A percentile compares a stretch with the other conserved stretches of the same genome.
Evolutionary conservation across 768 basidiomycete genomes (phyloP).

Genomic region (Hirschioporus abietinus): DNA sequence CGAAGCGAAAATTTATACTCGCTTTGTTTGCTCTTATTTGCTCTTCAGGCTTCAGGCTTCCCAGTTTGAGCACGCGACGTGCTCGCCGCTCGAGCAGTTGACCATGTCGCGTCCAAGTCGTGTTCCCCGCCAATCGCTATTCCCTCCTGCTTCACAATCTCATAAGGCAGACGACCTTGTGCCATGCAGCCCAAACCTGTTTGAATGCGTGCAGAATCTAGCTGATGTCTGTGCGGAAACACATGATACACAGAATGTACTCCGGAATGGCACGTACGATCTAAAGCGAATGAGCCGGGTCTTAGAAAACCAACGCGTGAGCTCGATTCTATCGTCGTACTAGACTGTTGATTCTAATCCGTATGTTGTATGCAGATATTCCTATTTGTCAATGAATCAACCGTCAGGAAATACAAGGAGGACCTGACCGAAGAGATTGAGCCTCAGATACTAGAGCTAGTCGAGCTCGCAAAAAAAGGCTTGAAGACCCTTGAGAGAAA

Average conservation of each 20-base stretch:
- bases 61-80: not conserved
- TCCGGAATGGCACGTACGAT: constrained; percentile 67
- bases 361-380: not conserved
- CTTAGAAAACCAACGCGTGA: constrained; percentile 61
- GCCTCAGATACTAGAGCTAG: constrained; percentile 71
- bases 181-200: constrained; percentile 64
- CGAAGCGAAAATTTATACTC: constrained; percentile 19
- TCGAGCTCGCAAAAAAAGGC: constrained; percentile 66
- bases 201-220: constrained; percentile 72
- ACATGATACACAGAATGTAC: constrained; percentile 60
- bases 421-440: constrained; percentile 77
- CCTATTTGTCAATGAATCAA: constrained; percentile 52
- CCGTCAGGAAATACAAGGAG: constrained; percentile 67
- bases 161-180: constrained; percentile 60
- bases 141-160: constrained; percentile 59
- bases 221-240: constrained; percentile 80
- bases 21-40: not conserved
- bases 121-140: constrained; percentile 28
- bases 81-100: not conserved
- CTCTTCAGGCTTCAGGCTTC: not conserved
- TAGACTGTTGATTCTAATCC: not conserved
- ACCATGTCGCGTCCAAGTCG: not conserved
- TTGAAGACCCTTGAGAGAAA: constrained; percentile 56
- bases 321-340: constrained; percentile 10
- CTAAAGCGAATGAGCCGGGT: constrained; percentile 66